Percentiles rank a stretch among this genome's conserved stretches.
These are phyloP conservation scores for Gyrodon lividus DNA, from an alignment of 768 basidiomycete genomes.

Conservation along the genomic window DNA sequence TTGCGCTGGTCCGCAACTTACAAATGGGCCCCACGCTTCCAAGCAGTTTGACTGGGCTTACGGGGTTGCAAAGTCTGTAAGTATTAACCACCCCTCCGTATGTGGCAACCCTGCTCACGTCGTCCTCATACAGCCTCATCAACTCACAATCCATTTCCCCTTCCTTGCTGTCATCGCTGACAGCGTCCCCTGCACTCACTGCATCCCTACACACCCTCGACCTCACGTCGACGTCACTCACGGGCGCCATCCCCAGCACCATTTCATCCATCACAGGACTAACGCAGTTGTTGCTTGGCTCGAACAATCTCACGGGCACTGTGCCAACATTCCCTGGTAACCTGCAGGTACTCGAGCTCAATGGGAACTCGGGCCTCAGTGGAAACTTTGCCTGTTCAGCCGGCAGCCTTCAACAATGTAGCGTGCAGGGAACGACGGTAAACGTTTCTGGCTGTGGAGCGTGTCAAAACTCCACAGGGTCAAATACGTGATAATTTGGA, in stretches of 20 bases:
- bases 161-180: conserved; percentile 32
- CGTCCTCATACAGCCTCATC: conserved; percentile 27
- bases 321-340: conserved; percentile 37
- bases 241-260: conserved; percentile 34
- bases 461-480: conserved; percentile 18
- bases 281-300: conserved; percentile 38
- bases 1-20: conserved; percentile 41
- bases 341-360: conserved; percentile 34
- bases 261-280: conserved; percentile 36
- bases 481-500: neutral
- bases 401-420: conserved; percentile 17
- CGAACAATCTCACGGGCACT: conserved; percentile 36
- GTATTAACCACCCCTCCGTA: conserved; percentile 8
- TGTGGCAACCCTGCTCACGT: neutral
- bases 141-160: conserved; percentile 36
- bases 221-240: conserved; percentile 40
- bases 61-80: conserved; percentile 40
- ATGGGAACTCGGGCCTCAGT: conserved; percentile 37
- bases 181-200: conserved; percentile 32
- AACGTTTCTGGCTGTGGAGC: conserved; percentile 21
- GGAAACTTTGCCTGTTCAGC: conserved; percentile 25
- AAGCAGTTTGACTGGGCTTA: conserved; percentile 30
- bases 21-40: conserved; percentile 40
- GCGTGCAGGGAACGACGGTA: conserved; percentile 22
- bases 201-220: conserved; percentile 38